Conservation (phyloP, 2,329 filamentous ascomycete species). For the Corinectria fuckeliana region DNA sequence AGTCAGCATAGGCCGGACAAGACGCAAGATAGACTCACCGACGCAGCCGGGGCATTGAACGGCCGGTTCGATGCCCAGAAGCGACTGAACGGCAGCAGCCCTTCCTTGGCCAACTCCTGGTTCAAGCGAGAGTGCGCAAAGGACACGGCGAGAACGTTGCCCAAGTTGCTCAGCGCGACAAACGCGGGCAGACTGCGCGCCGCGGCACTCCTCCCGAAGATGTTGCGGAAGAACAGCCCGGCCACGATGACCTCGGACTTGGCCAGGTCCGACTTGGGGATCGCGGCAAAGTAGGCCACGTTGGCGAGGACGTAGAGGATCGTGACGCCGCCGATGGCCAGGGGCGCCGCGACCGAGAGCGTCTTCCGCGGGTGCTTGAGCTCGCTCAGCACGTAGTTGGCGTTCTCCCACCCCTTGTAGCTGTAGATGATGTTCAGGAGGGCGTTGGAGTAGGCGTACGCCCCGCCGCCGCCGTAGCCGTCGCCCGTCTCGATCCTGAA, state of each 20-base stretch:
- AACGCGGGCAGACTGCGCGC: conserved; percentile 58
- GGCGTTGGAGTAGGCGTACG: conserved; percentile 62
- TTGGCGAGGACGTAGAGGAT: conserved; percentile 69
- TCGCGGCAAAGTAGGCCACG: conserved; percentile 69
- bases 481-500: conserved; percentile 54
- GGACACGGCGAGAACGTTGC: conserved; percentile 66
- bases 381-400: conserved; percentile 67
- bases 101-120: conserved; percentile 74
- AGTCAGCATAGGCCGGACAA: conserved; percentile 10
- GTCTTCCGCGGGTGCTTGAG: conserved; percentile 62
- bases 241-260: conserved; percentile 66
- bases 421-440: conserved; percentile 65
- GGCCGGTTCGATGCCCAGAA: conserved; percentile 75
- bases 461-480: conserved; percentile 55
- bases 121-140: conserved; percentile 66
- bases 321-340: conserved; percentile 64
- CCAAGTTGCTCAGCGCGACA: conserved; percentile 66
- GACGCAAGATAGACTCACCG: conserved; percentile 43
- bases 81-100: conserved; percentile 67
- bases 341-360: conserved; percentile 60
- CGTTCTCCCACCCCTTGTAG: conserved; percentile 70
- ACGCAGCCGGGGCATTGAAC: conserved; percentile 67
- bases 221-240: conserved; percentile 65
- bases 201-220: conserved; percentile 64
- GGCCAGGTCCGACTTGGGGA: conserved; percentile 63